Evolutionary conservation across 2,329 filamentous ascomycete species (phyloP).

Genomic region (Neonectria sp.): DNA sequence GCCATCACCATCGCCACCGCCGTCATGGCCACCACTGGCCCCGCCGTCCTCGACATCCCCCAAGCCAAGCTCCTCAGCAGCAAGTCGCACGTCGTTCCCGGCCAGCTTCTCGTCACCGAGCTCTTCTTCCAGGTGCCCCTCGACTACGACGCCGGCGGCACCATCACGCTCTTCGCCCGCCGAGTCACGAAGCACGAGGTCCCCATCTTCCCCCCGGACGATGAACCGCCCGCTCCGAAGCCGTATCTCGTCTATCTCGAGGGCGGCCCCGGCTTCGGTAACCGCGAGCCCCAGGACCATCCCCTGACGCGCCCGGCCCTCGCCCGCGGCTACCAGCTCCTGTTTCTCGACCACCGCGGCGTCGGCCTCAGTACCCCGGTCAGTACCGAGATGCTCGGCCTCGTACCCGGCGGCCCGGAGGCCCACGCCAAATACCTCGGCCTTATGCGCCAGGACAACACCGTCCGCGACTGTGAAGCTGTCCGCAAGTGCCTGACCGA

Average conservation of each 20-base stretch:
- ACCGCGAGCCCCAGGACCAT: conserved; percentile 80
- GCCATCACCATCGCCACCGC: conserved; percentile 23
- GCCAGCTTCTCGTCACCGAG: conserved; percentile 83
- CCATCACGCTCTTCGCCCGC: conserved; percentile 83
- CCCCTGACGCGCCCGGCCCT: conserved; percentile 80
- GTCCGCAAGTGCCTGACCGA: conserved; percentile 82
- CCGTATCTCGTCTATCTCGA: conserved; percentile 82
- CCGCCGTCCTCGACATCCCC: conserved; percentile 47
- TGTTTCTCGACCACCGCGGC: conserved; percentile 92
- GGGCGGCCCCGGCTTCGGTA: conserved; percentile 88
- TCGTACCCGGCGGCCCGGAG: conserved; percentile 69
- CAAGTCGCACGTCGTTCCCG: conserved; percentile 64
- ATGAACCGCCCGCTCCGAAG: conserved; percentile 55
- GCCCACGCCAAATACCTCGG: conserved; percentile 87
- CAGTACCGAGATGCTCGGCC: conserved; percentile 77
- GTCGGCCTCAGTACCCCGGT: conserved; percentile 89
- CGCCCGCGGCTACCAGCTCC: conserved; percentile 85
- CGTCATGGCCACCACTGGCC: conserved; percentile 24
- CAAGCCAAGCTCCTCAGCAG: conserved; percentile 58
- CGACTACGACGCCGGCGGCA: conserved; percentile 77
- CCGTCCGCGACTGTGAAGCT: conserved; percentile 91
- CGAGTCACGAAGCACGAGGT: conserved; percentile 78
- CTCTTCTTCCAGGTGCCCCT: conserved; percentile 90
- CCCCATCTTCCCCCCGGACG: conserved; percentile 66
- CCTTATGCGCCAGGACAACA: conserved; percentile 89